Base-by-base conservation (phyloP, 2,329 filamentous ascomycete species). In the Grosmannia clavigera region DNA sequence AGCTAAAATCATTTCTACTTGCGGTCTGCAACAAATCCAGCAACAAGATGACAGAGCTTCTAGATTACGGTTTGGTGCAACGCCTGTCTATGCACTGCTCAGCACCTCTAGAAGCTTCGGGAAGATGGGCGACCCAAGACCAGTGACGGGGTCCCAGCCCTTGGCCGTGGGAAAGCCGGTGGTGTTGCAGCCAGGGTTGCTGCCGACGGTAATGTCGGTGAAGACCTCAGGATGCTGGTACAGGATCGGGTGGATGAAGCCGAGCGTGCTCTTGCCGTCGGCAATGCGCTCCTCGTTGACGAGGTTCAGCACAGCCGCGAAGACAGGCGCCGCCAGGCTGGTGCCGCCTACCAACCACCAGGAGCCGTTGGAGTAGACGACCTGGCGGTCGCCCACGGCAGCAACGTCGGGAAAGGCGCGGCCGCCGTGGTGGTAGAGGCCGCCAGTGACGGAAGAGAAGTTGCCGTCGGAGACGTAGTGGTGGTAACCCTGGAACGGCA, bases 211-310 rank as follows among this genome's bases (percentile, higher is more conserved):
- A 19, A 71, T 63, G 58, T 71, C 69, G 55, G 67, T 67, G 43
- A 71, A 67, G 9, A 67, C 67, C 33, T 68, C 67, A 1, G 69
- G 68, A 57, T 71, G 66, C 22, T 61, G 54, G 56, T 70, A 71
- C 51, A 67, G 53, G 1, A 64, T 60, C 3, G 69, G 69, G 58
- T 71, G 71, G 55, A 72, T 62, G 55, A 71, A 72, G 2, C 71
- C 70, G 0, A 75, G 62, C 1, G 72, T 67, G 11, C 62, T 65
- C 66, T 78, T 76, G 4, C 78, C 77, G 6, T 70, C 71, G 0
- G 74, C 70, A 14, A 85, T 69, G 38, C 81, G 72, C 0, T 79
- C 81, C 64, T 86, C 83, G 64, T 87, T 87, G 58, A 87, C 71
- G 4, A 87, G 75, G 0, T 79, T 74, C 48, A 87, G 72, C 57